Base-by-base conservation (phyloP, 805 yeast species). In the Saccharomycopsis lassenensis region DNA sequence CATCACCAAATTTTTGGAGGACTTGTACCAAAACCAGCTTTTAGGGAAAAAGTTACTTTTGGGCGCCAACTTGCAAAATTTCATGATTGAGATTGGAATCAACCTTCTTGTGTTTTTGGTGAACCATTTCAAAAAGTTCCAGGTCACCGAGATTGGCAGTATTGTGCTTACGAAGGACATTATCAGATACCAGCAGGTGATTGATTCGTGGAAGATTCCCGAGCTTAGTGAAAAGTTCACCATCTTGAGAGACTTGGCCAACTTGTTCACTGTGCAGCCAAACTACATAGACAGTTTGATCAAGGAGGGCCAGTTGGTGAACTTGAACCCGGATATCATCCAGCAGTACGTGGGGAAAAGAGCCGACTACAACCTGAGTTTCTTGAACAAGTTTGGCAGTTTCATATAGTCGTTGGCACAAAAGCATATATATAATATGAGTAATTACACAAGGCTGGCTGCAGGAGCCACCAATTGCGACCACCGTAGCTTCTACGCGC, bases 91-190 rank as follows among this genome's bases (percentile, higher is more conserved):
- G 35, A 58, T 81, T 7, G 91, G 93, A 2, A 54, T 63, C 37
- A 65, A 65, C 17, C 61, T 80, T 26, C 66, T 79, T 47, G 64
- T 65, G 19, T 62, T 71, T 29, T 58, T 89, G 31, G 60, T 84
- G 47, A 70, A 65, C 19, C 95, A 87, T 52, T 77, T 78, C 54
- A 75, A 76, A 42, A 80, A 76, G 49, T 82, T 73, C 52, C 74
- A 71, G 27, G 83, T 87, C 45, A 81, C 74, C 47, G 74, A 85
- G 1, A 71, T 76, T 5, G 97, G 96, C 36, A 95, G 94, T 21
- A 65, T 78, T 42, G 72, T 80, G 10, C 69, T 84, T 10, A 82
- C 94, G 0, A 81, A 78, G 48, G 96, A 87, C 56, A 74, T 82
- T 5, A 79, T 81, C 25, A 71, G 81, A 31, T 83, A 78, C 50